Conservation (phyloP, 2,329 filamentous ascomycete genomes). For the Penicillium brevicompactum region DNA sequence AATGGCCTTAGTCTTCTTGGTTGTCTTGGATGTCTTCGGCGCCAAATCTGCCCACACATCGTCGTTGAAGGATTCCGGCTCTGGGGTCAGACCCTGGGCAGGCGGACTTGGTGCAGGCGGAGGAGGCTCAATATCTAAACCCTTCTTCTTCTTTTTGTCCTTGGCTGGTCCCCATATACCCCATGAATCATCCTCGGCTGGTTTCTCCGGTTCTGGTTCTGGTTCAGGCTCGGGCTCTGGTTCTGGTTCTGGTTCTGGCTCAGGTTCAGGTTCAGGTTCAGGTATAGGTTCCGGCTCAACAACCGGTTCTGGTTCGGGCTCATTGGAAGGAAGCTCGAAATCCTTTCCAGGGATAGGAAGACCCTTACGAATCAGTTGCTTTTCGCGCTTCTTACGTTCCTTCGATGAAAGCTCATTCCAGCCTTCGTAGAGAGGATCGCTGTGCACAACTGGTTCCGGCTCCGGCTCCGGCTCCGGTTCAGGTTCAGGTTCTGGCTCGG, state of each 20-base stretch:
- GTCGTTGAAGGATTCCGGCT: slow-evolving; percentile 36
- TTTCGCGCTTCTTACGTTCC: slow-evolving; percentile 50
- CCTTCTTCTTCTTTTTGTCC: slow-evolving; percentile 52
- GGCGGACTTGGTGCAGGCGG: slow-evolving; percentile 53
- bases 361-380: slow-evolving; percentile 28
- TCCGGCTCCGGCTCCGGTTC: slow-evolving; percentile 30
- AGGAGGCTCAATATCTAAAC: slow-evolving; percentile 46
- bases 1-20: slow-evolving; percentile 32
- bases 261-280: slow-evolving; percentile 30
- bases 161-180: slow-evolving; percentile 41
- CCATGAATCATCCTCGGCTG: slow-evolving; percentile 32
- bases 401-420: slow-evolving; percentile 41
- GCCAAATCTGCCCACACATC: slow-evolving; percentile 42
- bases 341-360: slow-evolving; percentile 34
- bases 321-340: slow-evolving; percentile 27
- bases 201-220: slow-evolving; percentile 12
- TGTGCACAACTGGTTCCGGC: slow-evolving; percentile 27
- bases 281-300: slow-evolving; percentile 17
- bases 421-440: slow-evolving; percentile 40
- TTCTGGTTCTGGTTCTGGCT: slow-evolving; percentile 31
- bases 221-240: slow-evolving; percentile 34
- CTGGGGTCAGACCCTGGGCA: slow-evolving; percentile 45
- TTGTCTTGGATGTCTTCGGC: slow-evolving; percentile 39
- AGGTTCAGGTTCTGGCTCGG: slow-evolving; percentile 35
- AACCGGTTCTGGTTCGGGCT: slow-evolving; percentile 26